Evolutionary conservation across 176 grass and related monocot genomes (phyloP).

Genomic region (Stipa capillata): DNA sequence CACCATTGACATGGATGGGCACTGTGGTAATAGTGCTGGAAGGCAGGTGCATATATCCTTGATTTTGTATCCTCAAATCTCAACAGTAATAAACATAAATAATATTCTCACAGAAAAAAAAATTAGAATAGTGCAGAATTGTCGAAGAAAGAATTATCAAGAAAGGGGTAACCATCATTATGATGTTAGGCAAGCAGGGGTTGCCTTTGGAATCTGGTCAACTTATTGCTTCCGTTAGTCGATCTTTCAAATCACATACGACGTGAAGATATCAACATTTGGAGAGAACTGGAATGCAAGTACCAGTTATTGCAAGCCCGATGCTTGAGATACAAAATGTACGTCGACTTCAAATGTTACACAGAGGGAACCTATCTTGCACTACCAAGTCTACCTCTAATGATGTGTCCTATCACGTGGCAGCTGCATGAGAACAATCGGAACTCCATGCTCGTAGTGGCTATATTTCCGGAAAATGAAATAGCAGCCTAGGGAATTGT

Average conservation of each 20-base stretch:
- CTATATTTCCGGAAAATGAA: constrained; percentile 13
- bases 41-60: not conserved
- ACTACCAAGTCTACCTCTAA: not conserved
- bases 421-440: not conserved
- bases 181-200: not conserved
- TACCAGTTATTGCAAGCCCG: not conserved
- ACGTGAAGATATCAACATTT: not conserved
- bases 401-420: not conserved
- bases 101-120: not conserved
- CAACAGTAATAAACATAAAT: not conserved
- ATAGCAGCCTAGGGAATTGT: not conserved
- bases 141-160: not conserved
- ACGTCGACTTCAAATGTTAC: not conserved
- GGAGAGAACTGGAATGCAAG: not conserved
- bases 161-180: not conserved
- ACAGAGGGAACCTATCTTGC: not conserved
- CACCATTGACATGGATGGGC: constrained; percentile 19
- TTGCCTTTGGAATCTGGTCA: not conserved
- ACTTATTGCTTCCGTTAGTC: not conserved
- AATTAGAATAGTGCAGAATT: not conserved
- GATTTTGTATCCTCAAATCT: not conserved
- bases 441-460: not conserved
- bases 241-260: not conserved
- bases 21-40: not conserved
- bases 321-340: constrained; percentile 2